Conservation (phyloP, 148 eudicot species). For the Cornus kousa region DNA sequence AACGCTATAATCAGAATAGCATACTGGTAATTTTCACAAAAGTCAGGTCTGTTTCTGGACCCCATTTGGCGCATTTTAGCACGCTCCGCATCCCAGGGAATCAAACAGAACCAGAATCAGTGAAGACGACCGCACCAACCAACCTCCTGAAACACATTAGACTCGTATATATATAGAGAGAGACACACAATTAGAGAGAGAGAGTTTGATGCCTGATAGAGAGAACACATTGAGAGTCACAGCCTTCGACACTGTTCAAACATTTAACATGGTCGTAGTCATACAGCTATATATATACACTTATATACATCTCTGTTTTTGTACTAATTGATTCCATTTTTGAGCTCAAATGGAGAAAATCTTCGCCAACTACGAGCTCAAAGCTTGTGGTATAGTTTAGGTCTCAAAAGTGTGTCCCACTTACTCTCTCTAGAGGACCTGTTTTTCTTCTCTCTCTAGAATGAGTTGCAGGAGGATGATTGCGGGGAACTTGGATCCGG, state of each 20-base stretch:
- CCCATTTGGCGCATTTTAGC: not conserved
- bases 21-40: conserved; percentile 5
- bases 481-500: conserved; percentile 69
- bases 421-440: not conserved
- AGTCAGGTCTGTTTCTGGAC: conserved; percentile 5
- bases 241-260: too few species aligned
- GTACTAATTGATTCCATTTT: too few species aligned
- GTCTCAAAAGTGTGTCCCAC: not conserved
- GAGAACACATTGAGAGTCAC: not conserved
- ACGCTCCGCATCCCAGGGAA: not conserved
- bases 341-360: conserved; percentile 28
- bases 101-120: not conserved
- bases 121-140: conserved; percentile 9
- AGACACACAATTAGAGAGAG: not conserved
- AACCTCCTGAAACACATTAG: not conserved
- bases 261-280: too few species aligned
- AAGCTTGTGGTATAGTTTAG: conserved; percentile 60
- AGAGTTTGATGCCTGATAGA: not conserved
- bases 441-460: conserved; percentile 21
- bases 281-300: not conserved
- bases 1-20: not conserved
- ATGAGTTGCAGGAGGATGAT: conserved; percentile 54
- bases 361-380: conserved; percentile 49
- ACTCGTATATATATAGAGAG: not conserved
- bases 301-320: not conserved